Percentiles rank a stretch among this genome's conserved stretches.
These are phyloP conservation scores for Ploettnerulaceae sp. DNA, from an alignment of 2,329 filamentous ascomycete species.

Conservation along the genomic window DNA sequence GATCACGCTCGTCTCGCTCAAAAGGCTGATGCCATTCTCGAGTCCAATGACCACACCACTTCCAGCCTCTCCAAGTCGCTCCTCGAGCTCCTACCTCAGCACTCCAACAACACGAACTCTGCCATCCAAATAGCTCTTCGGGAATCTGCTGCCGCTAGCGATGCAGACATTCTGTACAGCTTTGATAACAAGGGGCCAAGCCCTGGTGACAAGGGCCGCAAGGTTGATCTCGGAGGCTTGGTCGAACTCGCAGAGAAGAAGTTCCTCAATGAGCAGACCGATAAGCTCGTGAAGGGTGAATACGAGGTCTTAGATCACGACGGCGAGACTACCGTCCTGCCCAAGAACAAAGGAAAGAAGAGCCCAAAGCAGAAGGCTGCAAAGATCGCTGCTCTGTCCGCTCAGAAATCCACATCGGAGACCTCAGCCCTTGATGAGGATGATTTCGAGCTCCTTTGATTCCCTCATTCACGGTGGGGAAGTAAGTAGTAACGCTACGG, in stretches of 20 bases:
- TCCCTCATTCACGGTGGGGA: not conserved
- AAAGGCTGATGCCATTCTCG: slow-evolving; percentile 24
- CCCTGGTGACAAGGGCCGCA: slow-evolving; percentile 23
- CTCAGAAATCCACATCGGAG: slow-evolving; percentile 15
- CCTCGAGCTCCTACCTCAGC: slow-evolving; percentile 30
- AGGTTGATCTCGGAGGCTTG: slow-evolving; percentile 28
- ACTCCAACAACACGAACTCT: slow-evolving; percentile 26
- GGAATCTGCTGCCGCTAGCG: slow-evolving; percentile 11
- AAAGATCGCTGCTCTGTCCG: slow-evolving; percentile 13
- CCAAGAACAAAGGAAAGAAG: slow-evolving; percentile 25
- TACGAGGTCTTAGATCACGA: slow-evolving; percentile 34
- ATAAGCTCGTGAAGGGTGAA: slow-evolving; percentile 32
- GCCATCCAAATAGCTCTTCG: slow-evolving; percentile 22
- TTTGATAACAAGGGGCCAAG: slow-evolving; percentile 29
- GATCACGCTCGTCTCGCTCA: slow-evolving; percentile 19
- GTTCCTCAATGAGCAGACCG: slow-evolving; percentile 31
- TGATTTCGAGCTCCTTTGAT: slow-evolving; percentile 33
- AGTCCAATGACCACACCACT: slow-evolving; percentile 21
- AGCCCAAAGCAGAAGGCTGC: slow-evolving; percentile 29
- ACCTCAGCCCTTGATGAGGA: slow-evolving; percentile 26
- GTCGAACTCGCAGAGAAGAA: slow-evolving; percentile 33
- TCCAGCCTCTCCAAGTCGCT: slow-evolving; percentile 29
- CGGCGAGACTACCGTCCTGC: slow-evolving; percentile 29
- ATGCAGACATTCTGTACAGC: slow-evolving; percentile 29
- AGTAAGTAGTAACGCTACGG: no score